Percentiles rank a stretch among this genome's conserved stretches.
These are phyloP conservation scores for Globisporangium parvum DNA, from an alignment of 352 stramenopile genomes.

Conservation along the genomic window DNA sequence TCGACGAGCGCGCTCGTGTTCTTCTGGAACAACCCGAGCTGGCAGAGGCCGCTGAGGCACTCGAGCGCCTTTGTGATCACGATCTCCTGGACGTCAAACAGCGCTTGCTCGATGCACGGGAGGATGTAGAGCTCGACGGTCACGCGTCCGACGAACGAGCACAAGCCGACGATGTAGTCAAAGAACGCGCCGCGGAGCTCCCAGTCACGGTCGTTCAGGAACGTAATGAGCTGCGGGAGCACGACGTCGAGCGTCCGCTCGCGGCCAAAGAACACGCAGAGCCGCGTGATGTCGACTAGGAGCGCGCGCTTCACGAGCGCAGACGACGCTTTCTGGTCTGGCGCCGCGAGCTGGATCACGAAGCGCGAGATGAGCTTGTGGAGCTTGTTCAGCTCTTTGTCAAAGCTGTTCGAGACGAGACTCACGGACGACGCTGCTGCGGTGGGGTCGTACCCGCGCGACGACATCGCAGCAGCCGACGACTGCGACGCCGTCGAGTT, in stretches of 20 bases:
- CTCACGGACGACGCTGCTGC: slow-evolving; percentile 25
- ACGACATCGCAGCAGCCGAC: slow-evolving; percentile 21
- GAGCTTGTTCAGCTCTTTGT: slow-evolving; percentile 88
- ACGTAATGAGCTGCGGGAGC: slow-evolving; percentile 95
- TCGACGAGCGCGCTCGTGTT: slow-evolving; percentile 75
- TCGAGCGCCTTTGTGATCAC: slow-evolving; percentile 92
- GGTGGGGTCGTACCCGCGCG: slow-evolving; percentile 29
- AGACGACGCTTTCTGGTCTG: slow-evolving; percentile 85
- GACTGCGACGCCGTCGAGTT: slow-evolving; percentile 31
- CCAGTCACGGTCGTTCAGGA: slow-evolving; percentile 95
- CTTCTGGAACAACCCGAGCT: slow-evolving; percentile 90
- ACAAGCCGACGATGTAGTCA: slow-evolving; percentile 91
- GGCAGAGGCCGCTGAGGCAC: slow-evolving; percentile 88
- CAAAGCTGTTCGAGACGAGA: slow-evolving; percentile 85
- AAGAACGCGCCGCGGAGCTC: slow-evolving; percentile 88
- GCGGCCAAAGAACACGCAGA: slow-evolving; percentile 96
- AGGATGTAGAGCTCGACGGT: slow-evolving; percentile 96
- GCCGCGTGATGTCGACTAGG: slow-evolving; percentile 91
- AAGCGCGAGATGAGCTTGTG: slow-evolving; percentile 93
- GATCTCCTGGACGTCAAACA: slow-evolving; percentile 95
- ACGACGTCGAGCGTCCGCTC: slow-evolving; percentile 94
- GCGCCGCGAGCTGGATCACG: slow-evolving; percentile 91
- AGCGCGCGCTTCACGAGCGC: slow-evolving; percentile 92
- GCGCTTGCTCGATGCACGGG: slow-evolving; percentile 95
- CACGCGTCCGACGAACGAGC: slow-evolving; percentile 91